Conservation (phyloP, 2,329 filamentous ascomycete genomes). For the Hymenotorrendiella dingleyae region DNA sequence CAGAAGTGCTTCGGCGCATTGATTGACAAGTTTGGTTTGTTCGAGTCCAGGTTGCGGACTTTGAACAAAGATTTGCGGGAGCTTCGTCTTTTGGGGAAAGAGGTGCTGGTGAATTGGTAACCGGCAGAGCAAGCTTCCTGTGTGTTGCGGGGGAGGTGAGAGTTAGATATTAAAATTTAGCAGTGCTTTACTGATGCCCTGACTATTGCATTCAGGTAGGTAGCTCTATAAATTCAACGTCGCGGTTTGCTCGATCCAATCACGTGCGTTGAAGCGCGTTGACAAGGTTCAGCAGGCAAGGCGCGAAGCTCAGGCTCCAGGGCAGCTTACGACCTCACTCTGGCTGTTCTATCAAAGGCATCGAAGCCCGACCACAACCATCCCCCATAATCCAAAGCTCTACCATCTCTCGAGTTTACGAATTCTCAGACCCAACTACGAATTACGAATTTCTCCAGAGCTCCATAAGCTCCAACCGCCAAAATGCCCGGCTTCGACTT, state of each 20-base stretch:
- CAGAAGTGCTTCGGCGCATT: constrained; percentile 22
- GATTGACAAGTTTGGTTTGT: constrained; percentile 12
- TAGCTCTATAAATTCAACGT: too few species aligned
- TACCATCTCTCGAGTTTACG: neutral
- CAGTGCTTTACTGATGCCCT: too few species aligned
- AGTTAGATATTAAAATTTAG: neutral
- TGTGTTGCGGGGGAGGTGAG: neutral
- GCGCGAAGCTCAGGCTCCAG: too few species aligned
- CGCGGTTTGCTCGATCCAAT: too few species aligned
- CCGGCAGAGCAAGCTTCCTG: neutral
- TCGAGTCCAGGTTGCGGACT: constrained; percentile 4
- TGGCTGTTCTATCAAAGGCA: too few species aligned
- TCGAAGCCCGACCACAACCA: constrained; percentile 2
- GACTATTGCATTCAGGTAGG: constrained; percentile 1
- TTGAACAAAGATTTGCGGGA: constrained; percentile 1
- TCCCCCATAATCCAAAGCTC: neutral
- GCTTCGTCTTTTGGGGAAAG: neutral
- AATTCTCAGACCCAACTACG: neutral
- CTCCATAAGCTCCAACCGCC: constrained; percentile 23
- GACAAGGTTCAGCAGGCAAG: too few species aligned
- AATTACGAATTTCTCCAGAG: neutral
- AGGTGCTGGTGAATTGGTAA: neutral
- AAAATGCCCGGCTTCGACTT: constrained; percentile 98
- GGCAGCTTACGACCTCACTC: too few species aligned
- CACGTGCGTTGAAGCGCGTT: too few species aligned